These are phyloP conservation scores for Ambrosiella beaveri DNA, from an alignment of 2,329 filamentous ascomycete species.

Conservation along the genomic window DNA sequence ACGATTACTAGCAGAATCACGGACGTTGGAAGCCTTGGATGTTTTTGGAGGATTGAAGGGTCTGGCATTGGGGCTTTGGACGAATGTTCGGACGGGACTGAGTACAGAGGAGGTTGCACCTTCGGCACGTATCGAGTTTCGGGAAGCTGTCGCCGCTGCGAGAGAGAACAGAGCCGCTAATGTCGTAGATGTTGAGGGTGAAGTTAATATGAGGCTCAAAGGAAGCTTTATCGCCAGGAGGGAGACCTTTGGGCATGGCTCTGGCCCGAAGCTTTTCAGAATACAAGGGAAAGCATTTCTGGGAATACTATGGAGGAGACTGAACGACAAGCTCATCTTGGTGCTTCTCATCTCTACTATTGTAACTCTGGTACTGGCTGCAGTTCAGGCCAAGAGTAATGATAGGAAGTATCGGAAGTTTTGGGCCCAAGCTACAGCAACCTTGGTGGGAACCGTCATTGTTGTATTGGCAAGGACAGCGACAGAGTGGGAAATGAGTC, in stretches of 20 bases:
- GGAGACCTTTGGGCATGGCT: background rate
- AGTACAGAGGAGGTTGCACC: constrained; percentile 31
- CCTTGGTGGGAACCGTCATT: constrained; percentile 58
- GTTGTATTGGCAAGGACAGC: constrained; percentile 62
- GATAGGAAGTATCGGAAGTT: constrained; percentile 41
- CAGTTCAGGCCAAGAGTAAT: constrained; percentile 51
- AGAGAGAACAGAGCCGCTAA: constrained; percentile 18
- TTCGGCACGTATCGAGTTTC: constrained; percentile 28
- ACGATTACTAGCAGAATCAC: constrained; percentile 34
- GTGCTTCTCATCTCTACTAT: constrained; percentile 52
- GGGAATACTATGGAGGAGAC: constrained; percentile 46
- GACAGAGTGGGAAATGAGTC: constrained; percentile 70
- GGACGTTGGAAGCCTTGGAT: constrained; percentile 29
- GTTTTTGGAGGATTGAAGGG: constrained; percentile 36
- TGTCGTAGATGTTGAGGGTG: constrained; percentile 12
- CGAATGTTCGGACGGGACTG: constrained; percentile 30
- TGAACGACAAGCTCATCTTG: constrained; percentile 67
- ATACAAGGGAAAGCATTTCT: constrained; percentile 3
- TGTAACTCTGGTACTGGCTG: constrained; percentile 57
- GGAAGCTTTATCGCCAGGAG: background rate
- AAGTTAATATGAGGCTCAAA: background rate
- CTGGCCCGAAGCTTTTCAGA: background rate
- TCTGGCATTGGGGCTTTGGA: constrained; percentile 33
- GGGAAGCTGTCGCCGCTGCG: constrained; percentile 29
- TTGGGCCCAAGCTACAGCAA: constrained; percentile 70